phyloP scores from a whole-genome alignment of 139 green algal genomes.

The Asterochloris erici region DNA sequence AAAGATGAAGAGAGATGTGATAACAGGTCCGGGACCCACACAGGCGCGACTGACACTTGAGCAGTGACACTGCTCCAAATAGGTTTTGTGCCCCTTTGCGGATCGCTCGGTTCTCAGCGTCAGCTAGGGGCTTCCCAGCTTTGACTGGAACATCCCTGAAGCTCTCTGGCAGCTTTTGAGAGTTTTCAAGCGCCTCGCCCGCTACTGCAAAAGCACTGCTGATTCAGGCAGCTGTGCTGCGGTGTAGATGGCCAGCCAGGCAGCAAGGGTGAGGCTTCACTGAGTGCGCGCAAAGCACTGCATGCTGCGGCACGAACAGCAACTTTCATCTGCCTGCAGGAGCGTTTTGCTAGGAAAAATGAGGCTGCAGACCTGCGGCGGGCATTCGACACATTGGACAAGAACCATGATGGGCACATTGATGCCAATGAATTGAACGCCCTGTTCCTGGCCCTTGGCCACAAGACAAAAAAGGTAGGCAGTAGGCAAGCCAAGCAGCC shows the following conservation, averaged over 20 bases:
- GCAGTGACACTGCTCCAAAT: no score
- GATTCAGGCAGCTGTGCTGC: no score
- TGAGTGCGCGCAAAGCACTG: neutral
- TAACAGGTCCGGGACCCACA: no score
- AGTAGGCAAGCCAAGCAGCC: neutral
- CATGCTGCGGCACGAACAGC: neutral
- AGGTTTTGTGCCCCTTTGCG: no score
- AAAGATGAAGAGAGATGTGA: no score
- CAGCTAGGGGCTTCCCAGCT: no score
- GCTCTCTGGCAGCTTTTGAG: no score
- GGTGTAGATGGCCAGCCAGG: constrained; percentile 5
- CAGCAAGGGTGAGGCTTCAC: constrained; percentile 1
- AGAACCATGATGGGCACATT: constrained; percentile 76
- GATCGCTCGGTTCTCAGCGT: no score
- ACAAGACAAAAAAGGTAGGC: constrained; percentile 52
- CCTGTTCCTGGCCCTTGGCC: constrained; percentile 66
- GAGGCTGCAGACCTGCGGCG: constrained; percentile 75
- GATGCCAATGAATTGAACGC: constrained; percentile 75
- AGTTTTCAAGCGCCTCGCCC: no score
- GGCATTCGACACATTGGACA: constrained; percentile 82
- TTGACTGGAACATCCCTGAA: no score
- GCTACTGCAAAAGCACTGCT: no score
- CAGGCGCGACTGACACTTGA: no score
- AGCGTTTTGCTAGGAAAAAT: constrained; percentile 83
- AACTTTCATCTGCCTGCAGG: constrained; percentile 28